Evolutionary conservation across 192 early-diverging fungal species (phyloP).

Genomic region (Gamsiella multidivaricata): DNA sequence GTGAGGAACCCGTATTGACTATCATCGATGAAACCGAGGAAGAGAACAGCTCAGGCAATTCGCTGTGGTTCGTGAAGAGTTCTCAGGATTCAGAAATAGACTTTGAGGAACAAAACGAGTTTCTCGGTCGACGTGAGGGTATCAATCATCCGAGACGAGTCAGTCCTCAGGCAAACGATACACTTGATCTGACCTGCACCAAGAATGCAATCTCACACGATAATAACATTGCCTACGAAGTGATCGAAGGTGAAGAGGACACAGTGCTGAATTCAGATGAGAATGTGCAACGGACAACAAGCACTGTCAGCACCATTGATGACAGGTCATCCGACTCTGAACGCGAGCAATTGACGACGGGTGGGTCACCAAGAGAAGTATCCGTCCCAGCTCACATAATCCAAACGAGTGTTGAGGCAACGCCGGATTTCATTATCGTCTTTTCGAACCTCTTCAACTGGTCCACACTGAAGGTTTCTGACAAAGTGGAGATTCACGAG

Average conservation of each 20-base stretch:
- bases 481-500: slow-evolving; percentile 43
- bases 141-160: neutral
- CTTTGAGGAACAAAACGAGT: neutral
- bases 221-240: neutral
- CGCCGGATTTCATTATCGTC: neutral
- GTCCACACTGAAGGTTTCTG: slow-evolving; percentile 26
- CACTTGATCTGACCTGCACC: neutral
- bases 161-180: neutral
- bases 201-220: neutral
- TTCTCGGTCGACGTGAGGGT: neutral
- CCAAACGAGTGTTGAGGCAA: neutral
- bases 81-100: slow-evolving; percentile 34
- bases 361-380: no score
- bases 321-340: neutral
- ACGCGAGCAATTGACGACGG: no score
- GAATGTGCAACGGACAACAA: neutral
- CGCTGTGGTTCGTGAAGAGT: slow-evolving; percentile 14
- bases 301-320: neutral
- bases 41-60: neutral
- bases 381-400: no score
- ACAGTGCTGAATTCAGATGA: neutral
- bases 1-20: neutral
- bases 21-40: slow-evolving; percentile 1
- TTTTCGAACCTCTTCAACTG: slow-evolving; percentile 42
- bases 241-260: neutral